Evolutionary conservation across 805 yeast genomes (phyloP), one percentile per base, ranked within the genome.

Genomic region (Candida odintsovae): DNA sequence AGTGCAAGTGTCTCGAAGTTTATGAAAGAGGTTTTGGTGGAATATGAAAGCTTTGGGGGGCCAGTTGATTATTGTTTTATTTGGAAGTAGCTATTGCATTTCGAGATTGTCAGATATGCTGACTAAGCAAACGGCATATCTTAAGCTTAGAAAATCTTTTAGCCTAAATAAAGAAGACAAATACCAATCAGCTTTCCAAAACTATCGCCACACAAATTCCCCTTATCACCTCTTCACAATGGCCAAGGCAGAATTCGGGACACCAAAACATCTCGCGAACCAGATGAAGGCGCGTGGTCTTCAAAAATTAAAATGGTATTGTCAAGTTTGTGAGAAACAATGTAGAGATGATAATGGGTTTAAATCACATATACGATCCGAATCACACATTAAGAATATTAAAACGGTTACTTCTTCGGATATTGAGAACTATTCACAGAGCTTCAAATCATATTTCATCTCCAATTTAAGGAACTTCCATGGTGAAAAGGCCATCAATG

Each of bases 261-360:
- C 83, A 11, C 82, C 95, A 29, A 85, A 85, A 61, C 78, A 33
- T 62, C 69, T 84, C 42, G 75, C 92, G 26, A 88, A 86, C 57
- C 81, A 83, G 63, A 75, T 87, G 74, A 87, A 86, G 66, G 80
- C 88, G 22, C 72, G 78, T 41, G 98, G 98, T 2, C 79, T 90
- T 22, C 97, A 90, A 65, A 82, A 86, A 59, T 76, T 94, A 44
- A 74, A 80, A 50, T 92, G 80, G 74, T 95, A 90, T 65, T 94
- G 99, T 64, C 98, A 85, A 63, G 75, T 88, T 3, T 94, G 99
- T 59, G 79, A 76, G 61, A 89, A 92, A 59, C 99, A 94, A 67
- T 90, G 98, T 63, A 70, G 97, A 46, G 99, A 95, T 63, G 95
- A 86, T 51, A 92, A 94, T 66, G 99, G 99, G 22, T 94, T 86